phyloP scores from a whole-genome alignment of 176 grass and related monocot genomes.

The Oryza meyeriana region DNA sequence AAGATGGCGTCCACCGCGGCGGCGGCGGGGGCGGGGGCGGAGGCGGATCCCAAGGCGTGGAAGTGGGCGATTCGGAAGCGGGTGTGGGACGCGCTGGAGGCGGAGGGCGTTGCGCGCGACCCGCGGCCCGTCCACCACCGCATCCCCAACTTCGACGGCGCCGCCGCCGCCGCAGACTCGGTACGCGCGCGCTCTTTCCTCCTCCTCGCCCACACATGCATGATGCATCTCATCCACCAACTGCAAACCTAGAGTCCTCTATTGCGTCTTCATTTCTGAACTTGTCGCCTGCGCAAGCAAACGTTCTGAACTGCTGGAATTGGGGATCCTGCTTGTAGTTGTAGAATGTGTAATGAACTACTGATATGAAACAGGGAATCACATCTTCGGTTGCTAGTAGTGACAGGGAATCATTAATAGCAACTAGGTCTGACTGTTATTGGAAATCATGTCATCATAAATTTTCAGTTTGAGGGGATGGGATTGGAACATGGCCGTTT shows the following conservation, averaged over 20 bases:
- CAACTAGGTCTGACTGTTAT: no score
- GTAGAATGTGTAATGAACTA: background rate
- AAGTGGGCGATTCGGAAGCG: slow-evolving; percentile 83
- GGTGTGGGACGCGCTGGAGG: slow-evolving; percentile 80
- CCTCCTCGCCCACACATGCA: background rate
- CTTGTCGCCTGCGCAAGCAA: background rate
- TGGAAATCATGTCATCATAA: background rate
- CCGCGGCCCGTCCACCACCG: slow-evolving; percentile 93
- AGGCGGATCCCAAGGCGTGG: slow-evolving; percentile 58
- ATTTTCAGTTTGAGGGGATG: background rate
- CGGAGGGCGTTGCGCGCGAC: slow-evolving; percentile 60
- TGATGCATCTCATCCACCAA: no score
- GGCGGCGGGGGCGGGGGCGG: background rate
- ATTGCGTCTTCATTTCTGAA: background rate
- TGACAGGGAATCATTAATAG: no score
- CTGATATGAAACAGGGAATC: background rate
- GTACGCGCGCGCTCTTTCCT: slow-evolving; percentile 18
- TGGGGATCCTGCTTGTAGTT: background rate
- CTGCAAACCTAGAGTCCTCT: background rate
- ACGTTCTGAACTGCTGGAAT: background rate
- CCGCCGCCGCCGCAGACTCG: slow-evolving; percentile 52
- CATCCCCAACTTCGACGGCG: slow-evolving; percentile 88
- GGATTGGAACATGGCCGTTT: background rate
- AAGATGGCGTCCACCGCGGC: slow-evolving; percentile 46
- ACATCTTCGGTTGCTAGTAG: background rate